Conservation (phyloP, 805 yeast genomes). For the Candida ficus region DNA sequence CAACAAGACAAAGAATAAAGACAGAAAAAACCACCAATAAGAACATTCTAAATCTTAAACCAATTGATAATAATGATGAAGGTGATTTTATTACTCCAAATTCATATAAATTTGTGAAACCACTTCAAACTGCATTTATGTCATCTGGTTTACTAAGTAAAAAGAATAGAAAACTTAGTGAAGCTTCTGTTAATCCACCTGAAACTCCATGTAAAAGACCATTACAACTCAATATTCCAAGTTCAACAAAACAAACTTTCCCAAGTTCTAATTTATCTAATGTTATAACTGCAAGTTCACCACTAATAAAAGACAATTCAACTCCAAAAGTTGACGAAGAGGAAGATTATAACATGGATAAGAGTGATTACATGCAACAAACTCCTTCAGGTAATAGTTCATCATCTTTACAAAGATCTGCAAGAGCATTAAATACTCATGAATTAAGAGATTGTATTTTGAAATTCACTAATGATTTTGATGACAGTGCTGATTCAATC, state of each 20-base stretch:
- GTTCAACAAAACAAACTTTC: constrained; percentile 14
- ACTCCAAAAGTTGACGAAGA: constrained; percentile 19
- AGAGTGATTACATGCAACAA: constrained; percentile 6
- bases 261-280: constrained; percentile 25
- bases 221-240: constrained; percentile 13
- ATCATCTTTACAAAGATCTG: constrained; percentile 20
- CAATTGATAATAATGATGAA: constrained; percentile 4
- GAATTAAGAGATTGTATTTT: constrained; percentile 37
- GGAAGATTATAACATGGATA: constrained; percentile 13
- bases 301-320: constrained; percentile 24
- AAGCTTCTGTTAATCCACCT: constrained; percentile 39
- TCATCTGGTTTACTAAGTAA: constrained; percentile 68
- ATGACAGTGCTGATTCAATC: constrained; percentile 28
- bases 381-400: constrained; percentile 18
- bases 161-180: constrained; percentile 40
- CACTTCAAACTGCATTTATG: constrained; percentile 79
- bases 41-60: constrained; percentile 8
- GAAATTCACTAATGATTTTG: constrained; percentile 37
- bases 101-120: constrained; percentile 67
- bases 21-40: constrained; percentile 13
- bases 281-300: constrained; percentile 27
- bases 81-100: constrained; percentile 43
- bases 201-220: constrained; percentile 62
- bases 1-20: constrained; percentile 26
- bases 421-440: constrained; percentile 30